Percentiles rank a stretch among this genome's conserved stretches.
phyloP scores from a whole-genome alignment of 2,329 filamentous ascomycete genomes.

The Pseudogymnoascus sp. region DNA sequence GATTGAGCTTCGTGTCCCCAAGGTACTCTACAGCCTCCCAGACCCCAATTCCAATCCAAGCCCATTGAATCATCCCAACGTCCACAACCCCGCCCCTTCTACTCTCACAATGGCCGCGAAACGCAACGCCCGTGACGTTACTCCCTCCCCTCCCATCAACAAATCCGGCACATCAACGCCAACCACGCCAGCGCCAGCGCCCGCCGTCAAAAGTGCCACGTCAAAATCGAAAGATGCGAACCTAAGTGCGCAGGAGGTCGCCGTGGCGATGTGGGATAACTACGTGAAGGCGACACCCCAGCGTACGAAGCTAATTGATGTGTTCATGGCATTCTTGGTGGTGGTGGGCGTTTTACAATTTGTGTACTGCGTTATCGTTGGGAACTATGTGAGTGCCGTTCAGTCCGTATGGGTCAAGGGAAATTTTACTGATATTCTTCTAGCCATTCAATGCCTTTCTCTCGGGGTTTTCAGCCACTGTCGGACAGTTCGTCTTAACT shows the following conservation, averaged over 20 bases:
- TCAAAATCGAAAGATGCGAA: constrained; percentile 21
- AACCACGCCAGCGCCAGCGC: constrained; percentile 25
- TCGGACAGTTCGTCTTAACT: constrained; percentile 95
- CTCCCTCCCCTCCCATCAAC: constrained; percentile 18
- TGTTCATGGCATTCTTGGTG: constrained; percentile 82
- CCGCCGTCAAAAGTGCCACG: constrained; percentile 17
- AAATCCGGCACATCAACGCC: constrained; percentile 20
- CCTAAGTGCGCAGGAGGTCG: constrained; percentile 43
- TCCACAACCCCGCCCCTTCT: constrained; percentile 16
- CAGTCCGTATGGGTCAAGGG: background rate
- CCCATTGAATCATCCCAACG: constrained; percentile 8
- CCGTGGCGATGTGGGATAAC: constrained; percentile 62
- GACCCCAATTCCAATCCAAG: background rate
- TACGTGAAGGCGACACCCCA: constrained; percentile 79
- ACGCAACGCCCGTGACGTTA: constrained; percentile 32
- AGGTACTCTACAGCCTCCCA: constrained; percentile 10
- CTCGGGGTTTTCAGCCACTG: constrained; percentile 85
- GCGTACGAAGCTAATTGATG: constrained; percentile 84
- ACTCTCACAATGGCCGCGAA: constrained; percentile 42
- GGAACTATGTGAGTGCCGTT: constrained; percentile 73
- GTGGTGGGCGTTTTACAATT: constrained; percentile 87
- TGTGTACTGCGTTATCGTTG: constrained; percentile 80
- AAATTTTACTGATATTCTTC: constrained; percentile 13
- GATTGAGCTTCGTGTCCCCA: constrained; percentile 25
- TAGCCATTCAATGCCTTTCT: constrained; percentile 99